Conservation (phyloP, 139 green algal species). For the Chlamydomonas sp. region DNA sequence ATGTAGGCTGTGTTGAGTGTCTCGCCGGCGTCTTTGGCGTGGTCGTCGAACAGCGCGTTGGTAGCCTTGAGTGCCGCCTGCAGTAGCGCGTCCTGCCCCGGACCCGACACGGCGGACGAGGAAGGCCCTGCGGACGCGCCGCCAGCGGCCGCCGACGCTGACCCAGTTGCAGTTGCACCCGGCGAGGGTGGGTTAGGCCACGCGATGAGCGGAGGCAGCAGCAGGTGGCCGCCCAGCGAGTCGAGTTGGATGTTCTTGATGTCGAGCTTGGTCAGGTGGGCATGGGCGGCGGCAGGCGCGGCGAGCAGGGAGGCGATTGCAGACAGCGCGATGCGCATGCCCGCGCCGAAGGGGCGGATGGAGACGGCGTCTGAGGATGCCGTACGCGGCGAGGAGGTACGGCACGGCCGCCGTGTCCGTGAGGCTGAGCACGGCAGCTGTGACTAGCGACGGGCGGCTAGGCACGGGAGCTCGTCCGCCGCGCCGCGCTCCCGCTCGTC, state of each 20-base stretch:
- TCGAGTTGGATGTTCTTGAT: conserved; percentile 86
- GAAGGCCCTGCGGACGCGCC: too few species aligned
- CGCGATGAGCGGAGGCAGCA: conserved; percentile 62
- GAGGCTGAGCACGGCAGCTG: not conserved
- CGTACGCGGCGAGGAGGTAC: conserved; percentile 37
- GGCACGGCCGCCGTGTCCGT: not conserved
- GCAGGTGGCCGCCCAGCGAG: conserved; percentile 69
- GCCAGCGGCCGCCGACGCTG: too few species aligned
- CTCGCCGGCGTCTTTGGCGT: conserved; percentile 77
- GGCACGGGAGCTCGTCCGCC: conserved; percentile 75
- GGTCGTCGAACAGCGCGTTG: conserved; percentile 71
- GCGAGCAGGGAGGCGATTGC: conserved; percentile 68
- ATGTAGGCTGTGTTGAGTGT: conserved; percentile 75
- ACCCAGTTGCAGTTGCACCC: too few species aligned
- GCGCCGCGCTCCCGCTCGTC: conserved; percentile 81
- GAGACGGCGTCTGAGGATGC: conserved; percentile 44
- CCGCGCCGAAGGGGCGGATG: conserved; percentile 60
- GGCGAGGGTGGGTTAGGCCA: conserved; percentile 9
- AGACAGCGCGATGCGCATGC: conserved; percentile 63
- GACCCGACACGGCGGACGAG: too few species aligned
- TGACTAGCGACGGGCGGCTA: conserved; percentile 67
- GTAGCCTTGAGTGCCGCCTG: conserved; percentile 49
- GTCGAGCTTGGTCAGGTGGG: conserved; percentile 63
- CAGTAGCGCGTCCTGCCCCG: not conserved
- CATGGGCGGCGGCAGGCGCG: conserved; percentile 39